A percentile compares a stretch with the other conserved stretches of the same genome.
Evolutionary conservation across 1,284 basidiomycete genomes (phyloP).

Genomic region (Ustilago trichophora): DNA sequence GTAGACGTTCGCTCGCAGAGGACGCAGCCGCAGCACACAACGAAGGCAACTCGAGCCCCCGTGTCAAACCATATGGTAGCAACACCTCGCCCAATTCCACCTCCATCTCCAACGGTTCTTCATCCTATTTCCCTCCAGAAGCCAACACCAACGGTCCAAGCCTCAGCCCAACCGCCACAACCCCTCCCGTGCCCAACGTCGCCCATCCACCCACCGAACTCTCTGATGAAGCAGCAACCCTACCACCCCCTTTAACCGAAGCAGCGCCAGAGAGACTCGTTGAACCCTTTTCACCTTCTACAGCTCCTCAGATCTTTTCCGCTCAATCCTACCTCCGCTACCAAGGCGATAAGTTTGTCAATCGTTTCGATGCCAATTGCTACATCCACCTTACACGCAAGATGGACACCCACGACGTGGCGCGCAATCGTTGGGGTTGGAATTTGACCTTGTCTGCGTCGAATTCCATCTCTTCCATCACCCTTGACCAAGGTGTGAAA

Average conservation of each 20-base stretch:
- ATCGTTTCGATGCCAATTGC: constrained; percentile 66
- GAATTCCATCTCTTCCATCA: background rate
- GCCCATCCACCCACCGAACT: constrained; percentile 23
- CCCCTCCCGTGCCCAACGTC: constrained; percentile 6
- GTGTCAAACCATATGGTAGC: constrained; percentile 12
- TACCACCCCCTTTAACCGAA: background rate
- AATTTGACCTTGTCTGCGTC: too few relatives aligned
- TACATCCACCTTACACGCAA: constrained; percentile 85
- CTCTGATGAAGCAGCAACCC: constrained; percentile 19
- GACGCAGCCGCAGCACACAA: constrained; percentile 50
- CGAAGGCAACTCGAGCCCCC: constrained; percentile 53
- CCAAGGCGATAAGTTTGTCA: constrained; percentile 83
- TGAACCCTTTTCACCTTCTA: constrained; percentile 38
- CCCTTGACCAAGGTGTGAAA: background rate
- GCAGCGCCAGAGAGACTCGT: background rate
- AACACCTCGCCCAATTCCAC: constrained; percentile 15
- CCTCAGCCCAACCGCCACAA: constrained; percentile 28
- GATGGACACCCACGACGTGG: constrained; percentile 92
- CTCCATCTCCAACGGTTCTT: constrained; percentile 1
- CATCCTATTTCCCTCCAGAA: constrained; percentile 12
- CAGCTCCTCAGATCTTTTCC: constrained; percentile 74
- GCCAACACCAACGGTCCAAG: too few relatives aligned
- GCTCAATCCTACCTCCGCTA: constrained; percentile 96
- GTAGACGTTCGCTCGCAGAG: constrained; percentile 20
- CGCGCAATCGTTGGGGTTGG: constrained; percentile 65